A percentile compares a stretch with the other conserved stretches of the same genome.
Conservation (phyloP, 192 early-diverging fungal genomes). For the Cetraspora pellucida region DNA sequence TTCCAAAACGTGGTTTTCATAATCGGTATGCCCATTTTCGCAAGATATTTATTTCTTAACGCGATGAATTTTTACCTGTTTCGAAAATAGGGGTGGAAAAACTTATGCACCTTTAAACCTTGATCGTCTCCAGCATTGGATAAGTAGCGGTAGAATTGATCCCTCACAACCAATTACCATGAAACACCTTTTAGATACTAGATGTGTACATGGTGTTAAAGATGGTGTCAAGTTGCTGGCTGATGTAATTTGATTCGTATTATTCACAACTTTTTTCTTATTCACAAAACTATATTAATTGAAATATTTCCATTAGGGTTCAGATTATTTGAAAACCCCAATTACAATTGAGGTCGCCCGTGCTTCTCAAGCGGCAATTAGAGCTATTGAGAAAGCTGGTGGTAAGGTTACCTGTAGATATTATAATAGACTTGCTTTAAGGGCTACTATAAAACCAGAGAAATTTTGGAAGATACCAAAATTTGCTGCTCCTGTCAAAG, state of each 20-base stretch:
- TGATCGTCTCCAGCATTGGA: conserved; percentile 91
- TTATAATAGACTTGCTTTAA: conserved; percentile 72
- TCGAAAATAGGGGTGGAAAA: conserved; percentile 53
- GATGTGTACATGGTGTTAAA: conserved; percentile 71
- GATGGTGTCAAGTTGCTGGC: conserved; percentile 87
- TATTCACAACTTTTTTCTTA: conserved; percentile 1
- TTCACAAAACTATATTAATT: background rate
- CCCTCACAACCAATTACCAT: conserved; percentile 80
- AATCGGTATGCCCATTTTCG: conserved; percentile 49
- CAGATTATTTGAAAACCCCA: conserved; percentile 70
- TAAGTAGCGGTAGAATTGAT: conserved; percentile 83
- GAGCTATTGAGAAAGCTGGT: conserved; percentile 77
- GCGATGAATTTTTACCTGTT: conserved; percentile 13
- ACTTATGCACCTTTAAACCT: conserved; percentile 76
- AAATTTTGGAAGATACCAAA: conserved; percentile 75
- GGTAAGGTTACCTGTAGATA: conserved; percentile 83
- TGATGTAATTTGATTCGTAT: conserved; percentile 44
- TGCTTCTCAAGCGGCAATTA: conserved; percentile 77
- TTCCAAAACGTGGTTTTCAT: conserved; percentile 87
- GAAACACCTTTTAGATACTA: conserved; percentile 67
- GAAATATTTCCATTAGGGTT: conserved; percentile 56
- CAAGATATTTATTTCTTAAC: conserved; percentile 10
- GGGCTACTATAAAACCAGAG: conserved; percentile 78
- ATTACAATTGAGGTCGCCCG: conserved; percentile 85
- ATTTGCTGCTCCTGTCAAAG: conserved; percentile 65